Conservation (phyloP, 1,284 basidiomycete genomes). For the Heterobasidion annosum region DNA sequence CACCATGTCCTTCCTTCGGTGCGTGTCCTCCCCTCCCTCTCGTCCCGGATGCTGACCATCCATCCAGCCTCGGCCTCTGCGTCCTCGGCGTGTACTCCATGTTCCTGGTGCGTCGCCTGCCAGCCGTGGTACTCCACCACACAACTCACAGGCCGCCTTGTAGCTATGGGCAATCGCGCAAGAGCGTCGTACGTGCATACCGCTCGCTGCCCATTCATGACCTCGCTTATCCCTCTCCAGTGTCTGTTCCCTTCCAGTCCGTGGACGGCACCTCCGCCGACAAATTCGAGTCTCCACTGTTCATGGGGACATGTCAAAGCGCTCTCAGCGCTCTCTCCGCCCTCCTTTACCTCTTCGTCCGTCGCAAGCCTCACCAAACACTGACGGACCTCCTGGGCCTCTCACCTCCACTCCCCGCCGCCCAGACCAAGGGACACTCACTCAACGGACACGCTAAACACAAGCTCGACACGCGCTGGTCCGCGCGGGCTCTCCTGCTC, state of each 20-base stretch:
- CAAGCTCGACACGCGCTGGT: constrained; percentile 17
- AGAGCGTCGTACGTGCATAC: constrained; percentile 64
- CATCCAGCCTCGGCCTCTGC: constrained; percentile 49
- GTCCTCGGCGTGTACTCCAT: constrained; percentile 69
- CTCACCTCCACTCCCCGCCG: constrained; percentile 12
- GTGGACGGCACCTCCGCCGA: constrained; percentile 54
- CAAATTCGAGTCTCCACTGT: constrained; percentile 82
- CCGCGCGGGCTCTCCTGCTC: constrained; percentile 50
- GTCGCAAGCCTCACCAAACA: constrained; percentile 45
- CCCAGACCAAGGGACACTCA: constrained; percentile 10
- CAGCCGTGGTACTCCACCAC: neutral
- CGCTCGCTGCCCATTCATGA: neutral
- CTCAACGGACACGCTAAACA: constrained; percentile 17
- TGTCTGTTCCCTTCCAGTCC: constrained; percentile 77
- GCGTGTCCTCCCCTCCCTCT: neutral
- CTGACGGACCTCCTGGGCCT: constrained; percentile 53
- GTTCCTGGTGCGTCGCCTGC: constrained; percentile 50
- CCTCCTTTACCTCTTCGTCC: constrained; percentile 69
- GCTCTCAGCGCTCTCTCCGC: constrained; percentile 75
- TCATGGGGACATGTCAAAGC: constrained; percentile 86
- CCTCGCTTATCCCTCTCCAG: constrained; percentile 26
- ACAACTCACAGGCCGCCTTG: constrained; percentile 4
- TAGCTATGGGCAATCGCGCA: constrained; percentile 88
- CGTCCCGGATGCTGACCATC: too few relatives aligned
- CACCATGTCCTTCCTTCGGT: constrained; percentile 4